Percentiles rank a stretch among this genome's conserved stretches.
Evolutionary conservation across 2,329 filamentous ascomycete species (phyloP).

Genomic region (Microdochium nivale): DNA sequence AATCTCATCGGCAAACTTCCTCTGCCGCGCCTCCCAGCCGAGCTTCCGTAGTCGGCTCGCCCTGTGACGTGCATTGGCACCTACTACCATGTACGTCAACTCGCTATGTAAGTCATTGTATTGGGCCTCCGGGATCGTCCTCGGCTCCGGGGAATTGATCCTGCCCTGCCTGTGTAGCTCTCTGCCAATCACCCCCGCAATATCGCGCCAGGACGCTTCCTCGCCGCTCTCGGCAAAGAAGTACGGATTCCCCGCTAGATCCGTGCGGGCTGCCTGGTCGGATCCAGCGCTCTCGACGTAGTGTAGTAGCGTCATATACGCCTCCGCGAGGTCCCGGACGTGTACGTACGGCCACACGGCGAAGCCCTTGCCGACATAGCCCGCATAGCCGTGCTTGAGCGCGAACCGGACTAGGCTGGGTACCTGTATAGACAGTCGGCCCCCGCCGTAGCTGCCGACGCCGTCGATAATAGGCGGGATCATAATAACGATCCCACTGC

Average conservation of each 20-base stretch:
- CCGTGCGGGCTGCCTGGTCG: constrained; percentile 2
- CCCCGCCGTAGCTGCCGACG: constrained; percentile 23
- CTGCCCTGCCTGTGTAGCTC: constrained; percentile 26
- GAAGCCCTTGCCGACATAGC: constrained; percentile 32
- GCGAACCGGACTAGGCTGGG: constrained; percentile 37
- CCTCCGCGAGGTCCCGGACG: constrained; percentile 35
- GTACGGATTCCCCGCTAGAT: constrained; percentile 33
- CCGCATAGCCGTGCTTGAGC: constrained; percentile 35
- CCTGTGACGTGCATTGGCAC: constrained; percentile 30
- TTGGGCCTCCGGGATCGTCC: constrained; percentile 22
- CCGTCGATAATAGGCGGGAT: constrained; percentile 39
- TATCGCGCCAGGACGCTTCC: constrained; percentile 32
- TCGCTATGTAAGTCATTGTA: constrained; percentile 31
- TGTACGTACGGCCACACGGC: constrained; percentile 33
- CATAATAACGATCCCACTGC: constrained; percentile 37
- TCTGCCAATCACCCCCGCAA: constrained; percentile 26
- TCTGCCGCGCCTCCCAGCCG: constrained; percentile 36
- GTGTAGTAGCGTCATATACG: constrained; percentile 34
- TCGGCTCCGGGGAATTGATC: constrained; percentile 24
- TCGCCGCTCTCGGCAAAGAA: constrained; percentile 37
- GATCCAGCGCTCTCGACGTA: constrained; percentile 26
- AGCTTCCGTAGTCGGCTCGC: constrained; percentile 32
- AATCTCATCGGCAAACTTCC: constrained; percentile 26
- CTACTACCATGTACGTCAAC: constrained; percentile 25
- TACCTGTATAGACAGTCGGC: constrained; percentile 34